These are phyloP conservation scores for Bruguiera sexangula DNA, from an alignment of 345 rosid species.

Conservation along the genomic window DNA sequence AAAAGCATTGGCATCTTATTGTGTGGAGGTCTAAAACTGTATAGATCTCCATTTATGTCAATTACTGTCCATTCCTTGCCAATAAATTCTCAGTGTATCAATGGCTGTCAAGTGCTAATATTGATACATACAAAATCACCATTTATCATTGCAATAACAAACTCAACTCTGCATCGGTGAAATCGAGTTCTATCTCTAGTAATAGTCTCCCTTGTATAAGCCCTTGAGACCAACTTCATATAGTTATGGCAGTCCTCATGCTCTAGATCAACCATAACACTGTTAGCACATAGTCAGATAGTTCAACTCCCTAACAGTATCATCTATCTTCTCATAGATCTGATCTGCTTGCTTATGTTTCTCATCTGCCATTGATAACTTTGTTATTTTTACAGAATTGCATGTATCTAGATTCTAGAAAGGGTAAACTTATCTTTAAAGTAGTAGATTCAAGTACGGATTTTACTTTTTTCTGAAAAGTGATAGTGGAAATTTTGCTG, in stretches of 20 bases:
- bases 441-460: too few species aligned
- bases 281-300: slow-evolving; percentile 29
- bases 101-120: background rate
- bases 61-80: background rate
- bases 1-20: too few species aligned
- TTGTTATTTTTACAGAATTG: too few species aligned
- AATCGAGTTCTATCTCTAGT: slow-evolving; percentile 41
- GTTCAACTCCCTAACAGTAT: slow-evolving; percentile 32
- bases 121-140: slow-evolving; percentile 17
- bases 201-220: slow-evolving; percentile 15
- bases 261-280: slow-evolving; percentile 38
- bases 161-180: slow-evolving; percentile 34
- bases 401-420: background rate
- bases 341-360: slow-evolving; percentile 37
- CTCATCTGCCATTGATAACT: slow-evolving; percentile 23
- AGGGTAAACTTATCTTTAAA: too few species aligned
- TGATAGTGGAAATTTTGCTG: too few species aligned
- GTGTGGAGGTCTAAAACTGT: too few species aligned
- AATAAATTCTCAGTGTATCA: background rate
- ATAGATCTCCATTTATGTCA: background rate
- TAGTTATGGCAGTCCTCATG: slow-evolving; percentile 44
- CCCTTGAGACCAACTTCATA: slow-evolving; percentile 35
- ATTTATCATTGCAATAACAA: slow-evolving; percentile 38
- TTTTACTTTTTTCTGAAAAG: too few species aligned
- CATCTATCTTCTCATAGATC: slow-evolving; percentile 44